Base-by-base conservation (phyloP, 2,329 filamentous ascomycete species). In the Ophiosphaerella korrae region DNA sequence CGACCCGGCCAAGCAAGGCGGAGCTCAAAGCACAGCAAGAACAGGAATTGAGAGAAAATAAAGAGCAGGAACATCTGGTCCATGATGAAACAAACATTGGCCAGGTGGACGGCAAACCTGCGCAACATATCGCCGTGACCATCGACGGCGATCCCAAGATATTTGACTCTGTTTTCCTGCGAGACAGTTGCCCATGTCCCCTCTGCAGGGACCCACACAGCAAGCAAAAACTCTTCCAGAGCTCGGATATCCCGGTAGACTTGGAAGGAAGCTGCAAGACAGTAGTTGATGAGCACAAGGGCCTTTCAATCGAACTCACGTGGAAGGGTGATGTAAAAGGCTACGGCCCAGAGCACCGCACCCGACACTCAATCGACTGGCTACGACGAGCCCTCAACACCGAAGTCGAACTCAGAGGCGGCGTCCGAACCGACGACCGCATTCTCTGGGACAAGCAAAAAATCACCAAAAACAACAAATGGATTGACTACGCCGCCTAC, bases 401-500 rank as follows among this genome's bases (percentile, higher is more conserved):
- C 24, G 68, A 69, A 47, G 56, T 61, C 33, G 62, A 67, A 41
- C 68, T 66, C 33, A 54, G 53, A 45, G 72, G 70, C 12, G 55
- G 62, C 24, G 57, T 69, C 74, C 58, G 66, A 67, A 66, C 75
- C 52, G 69, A 70, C 13, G 56, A 69, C 2, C 55, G 62, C 9
- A 78, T 81, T 7, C 60, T 70, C 1, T 84, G 82, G 83, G 67
- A 79, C 39, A 66, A 71, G 12, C 58, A 70, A 1, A 75, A 74
- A 14, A 82, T 83, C 56, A 72, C 75, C 13, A 61, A 63, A 7
- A 72, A 80, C n/a, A 76, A 85, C 9, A 74, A 77, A 42, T 85
- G 82, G 72, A 77, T 94, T 37, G 78, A 85, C 46, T 96, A 88
- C 73, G 66, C 84, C 0, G 84, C 86, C 34, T 97, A 91, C 74